A percentile compares a stretch with the other conserved stretches of the same genome.
phyloP scores from a whole-genome alignment of 345 rosid species.

The Melaleuca quinquenervia region DNA sequence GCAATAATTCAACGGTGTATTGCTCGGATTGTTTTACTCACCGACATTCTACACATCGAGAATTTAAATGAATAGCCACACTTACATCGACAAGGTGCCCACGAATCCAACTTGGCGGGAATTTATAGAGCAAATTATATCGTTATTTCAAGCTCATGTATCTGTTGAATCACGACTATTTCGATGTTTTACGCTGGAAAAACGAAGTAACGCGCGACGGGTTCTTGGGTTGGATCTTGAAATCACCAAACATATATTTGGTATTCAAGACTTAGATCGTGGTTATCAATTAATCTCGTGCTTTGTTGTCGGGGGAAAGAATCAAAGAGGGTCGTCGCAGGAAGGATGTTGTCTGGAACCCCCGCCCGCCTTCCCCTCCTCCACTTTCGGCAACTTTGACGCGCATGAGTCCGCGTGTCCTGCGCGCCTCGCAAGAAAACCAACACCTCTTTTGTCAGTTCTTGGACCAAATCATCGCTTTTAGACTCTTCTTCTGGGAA shows the following conservation, averaged over 20 bases:
- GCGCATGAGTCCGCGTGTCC: constrained; percentile 12
- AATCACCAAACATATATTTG: neutral
- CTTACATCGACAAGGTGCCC: accelerated
- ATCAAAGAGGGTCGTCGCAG: neutral
- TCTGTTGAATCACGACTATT: neutral
- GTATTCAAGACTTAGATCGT: neutral
- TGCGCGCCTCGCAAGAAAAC: constrained; percentile 26
- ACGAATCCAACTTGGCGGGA: neutral
- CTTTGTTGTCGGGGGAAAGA: neutral
- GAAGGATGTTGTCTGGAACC: neutral
- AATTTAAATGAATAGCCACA: neutral
- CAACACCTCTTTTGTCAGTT: constrained; percentile 35
- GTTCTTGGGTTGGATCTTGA: neutral
- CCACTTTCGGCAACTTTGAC: constrained; percentile 7
- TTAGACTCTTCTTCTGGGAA: neutral
- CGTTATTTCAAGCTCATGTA: neutral
- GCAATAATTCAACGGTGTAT: no score
- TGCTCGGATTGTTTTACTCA: no score
- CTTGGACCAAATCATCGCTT: constrained; percentile 11
- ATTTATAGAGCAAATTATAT: no score
- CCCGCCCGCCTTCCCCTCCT: constrained; percentile 14
- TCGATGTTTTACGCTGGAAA: neutral
- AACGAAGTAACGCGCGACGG: no score
- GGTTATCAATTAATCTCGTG: constrained; percentile 3
- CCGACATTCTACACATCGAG: no score